These are phyloP conservation scores for Fusarium sp. DNA, from an alignment of 2,329 filamentous ascomycete genomes.

Conservation along the genomic window DNA sequence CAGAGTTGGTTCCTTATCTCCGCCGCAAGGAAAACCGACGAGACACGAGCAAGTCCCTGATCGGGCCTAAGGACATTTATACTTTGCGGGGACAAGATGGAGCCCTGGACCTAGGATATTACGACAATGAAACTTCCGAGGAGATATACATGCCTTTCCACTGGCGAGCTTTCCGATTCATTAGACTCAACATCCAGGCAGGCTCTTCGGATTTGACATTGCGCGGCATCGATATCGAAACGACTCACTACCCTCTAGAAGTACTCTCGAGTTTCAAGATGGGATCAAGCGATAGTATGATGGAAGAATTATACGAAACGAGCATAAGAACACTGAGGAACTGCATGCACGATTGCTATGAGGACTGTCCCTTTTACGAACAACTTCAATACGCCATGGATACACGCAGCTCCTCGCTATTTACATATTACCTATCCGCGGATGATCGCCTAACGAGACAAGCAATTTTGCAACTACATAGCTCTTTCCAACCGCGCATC, in stretches of 20 bases:
- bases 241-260: not conserved
- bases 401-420: constrained; percentile 44
- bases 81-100: not conserved
- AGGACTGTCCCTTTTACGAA: constrained; percentile 51
- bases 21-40: not conserved
- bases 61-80: not conserved
- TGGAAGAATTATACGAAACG: no score
- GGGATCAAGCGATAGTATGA: no score
- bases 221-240: not conserved
- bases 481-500: constrained; percentile 46
- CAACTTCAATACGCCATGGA: constrained; percentile 50
- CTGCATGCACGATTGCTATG: constrained; percentile 48
- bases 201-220: not conserved
- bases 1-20: not conserved
- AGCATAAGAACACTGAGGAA: constrained; percentile 36
- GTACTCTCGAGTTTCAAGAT: no score
- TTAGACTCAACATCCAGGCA: not conserved
- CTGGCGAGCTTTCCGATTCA: not conserved
- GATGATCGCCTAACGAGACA: constrained; percentile 48
- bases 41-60: not conserved
- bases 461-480: constrained; percentile 46
- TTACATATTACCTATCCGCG: constrained; percentile 46
- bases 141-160: not conserved
- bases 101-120: not conserved
- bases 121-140: not conserved